Conservation (phyloP, 371 early-diverging fungal species). For the Coemansia sp. region DNA sequence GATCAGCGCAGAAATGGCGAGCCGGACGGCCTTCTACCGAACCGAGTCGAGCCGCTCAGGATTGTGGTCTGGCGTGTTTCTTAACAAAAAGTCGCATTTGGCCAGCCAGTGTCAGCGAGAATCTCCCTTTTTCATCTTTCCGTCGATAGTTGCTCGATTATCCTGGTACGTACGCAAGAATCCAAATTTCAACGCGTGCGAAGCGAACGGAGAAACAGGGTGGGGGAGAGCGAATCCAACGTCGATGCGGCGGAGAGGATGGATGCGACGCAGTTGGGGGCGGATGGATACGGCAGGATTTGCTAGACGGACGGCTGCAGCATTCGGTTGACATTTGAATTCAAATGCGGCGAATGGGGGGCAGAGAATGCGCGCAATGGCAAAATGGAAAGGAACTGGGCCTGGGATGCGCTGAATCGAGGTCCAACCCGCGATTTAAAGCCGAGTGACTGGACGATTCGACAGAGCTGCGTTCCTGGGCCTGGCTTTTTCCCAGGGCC, state of each 20-base stretch:
- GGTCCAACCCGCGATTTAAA: too few relatives aligned
- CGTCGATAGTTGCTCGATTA: conserved; percentile 28
- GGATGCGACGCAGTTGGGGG: conserved; percentile 1
- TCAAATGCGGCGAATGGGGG: too few relatives aligned
- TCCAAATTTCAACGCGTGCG: neutral
- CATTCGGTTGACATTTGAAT: neutral
- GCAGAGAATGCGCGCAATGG: too few relatives aligned
- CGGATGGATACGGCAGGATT: neutral
- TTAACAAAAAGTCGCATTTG: neutral
- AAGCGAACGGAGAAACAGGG: neutral
- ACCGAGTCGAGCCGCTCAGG: conserved; percentile 16
- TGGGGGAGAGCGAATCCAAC: neutral
- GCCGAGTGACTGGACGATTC: too few relatives aligned
- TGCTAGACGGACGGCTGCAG: neutral
- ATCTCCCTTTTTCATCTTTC: conserved; percentile 5
- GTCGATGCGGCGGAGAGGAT: neutral
- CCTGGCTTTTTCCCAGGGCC: too few relatives aligned
- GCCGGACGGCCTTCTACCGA: neutral
- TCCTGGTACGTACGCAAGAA: conserved; percentile 19
- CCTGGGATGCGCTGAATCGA: too few relatives aligned
- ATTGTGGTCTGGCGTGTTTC: conserved; percentile 24
- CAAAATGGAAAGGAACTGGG: too few relatives aligned
- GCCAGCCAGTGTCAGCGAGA: too few relatives aligned
- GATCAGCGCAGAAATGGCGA: too few relatives aligned
- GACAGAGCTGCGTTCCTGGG: too few relatives aligned